A percentile compares a stretch with the other conserved stretches of the same genome.
Conservation (phyloP, 768 basidiomycete genomes). For the Chiua virens region DNA sequence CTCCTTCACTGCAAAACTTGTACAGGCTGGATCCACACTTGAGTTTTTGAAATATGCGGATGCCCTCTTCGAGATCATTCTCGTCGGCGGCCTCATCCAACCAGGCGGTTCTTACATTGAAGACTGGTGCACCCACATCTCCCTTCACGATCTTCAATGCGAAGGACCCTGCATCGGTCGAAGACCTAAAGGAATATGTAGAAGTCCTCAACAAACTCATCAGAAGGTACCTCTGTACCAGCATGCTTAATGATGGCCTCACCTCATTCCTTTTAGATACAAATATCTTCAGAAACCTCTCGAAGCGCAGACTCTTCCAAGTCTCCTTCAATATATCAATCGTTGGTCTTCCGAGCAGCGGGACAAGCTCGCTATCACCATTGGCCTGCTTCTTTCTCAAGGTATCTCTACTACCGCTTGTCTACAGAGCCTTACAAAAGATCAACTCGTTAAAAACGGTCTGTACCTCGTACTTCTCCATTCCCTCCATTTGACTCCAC, state of each 20-base stretch:
- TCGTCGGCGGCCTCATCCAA: constrained; percentile 94
- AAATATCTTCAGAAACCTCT: constrained; percentile 99
- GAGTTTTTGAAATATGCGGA: constrained; percentile 98
- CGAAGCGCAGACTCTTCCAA: constrained; percentile 80
- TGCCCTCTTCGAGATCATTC: constrained; percentile 91
- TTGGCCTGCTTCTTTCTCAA: constrained; percentile 81
- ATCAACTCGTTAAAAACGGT: constrained; percentile 96
- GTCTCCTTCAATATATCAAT: constrained; percentile 84
- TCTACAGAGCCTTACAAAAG: constrained; percentile 82
- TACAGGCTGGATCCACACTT: constrained; percentile 89
- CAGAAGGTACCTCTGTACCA: constrained; percentile 62
- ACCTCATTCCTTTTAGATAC: constrained; percentile 57
- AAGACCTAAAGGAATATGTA: constrained; percentile 89
- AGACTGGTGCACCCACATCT: constrained; percentile 77
- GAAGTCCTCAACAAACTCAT: constrained; percentile 96
- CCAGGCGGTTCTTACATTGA: constrained; percentile 93
- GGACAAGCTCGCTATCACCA: constrained; percentile 80
- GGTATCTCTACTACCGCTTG: constrained; percentile 78
- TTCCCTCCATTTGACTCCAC: neutral
- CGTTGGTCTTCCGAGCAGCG: constrained; percentile 77
- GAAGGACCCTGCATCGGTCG: constrained; percentile 72
- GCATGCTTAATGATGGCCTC: constrained; percentile 1
- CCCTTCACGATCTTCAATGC: constrained; percentile 89
- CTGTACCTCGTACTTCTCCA: constrained; percentile 9
- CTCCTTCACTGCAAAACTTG: constrained; percentile 75